A percentile compares a stretch with the other conserved stretches of the same genome.
phyloP scores from a whole-genome alignment of 192 early-diverging fungal genomes.

The Chytriomyces confervae region DNA sequence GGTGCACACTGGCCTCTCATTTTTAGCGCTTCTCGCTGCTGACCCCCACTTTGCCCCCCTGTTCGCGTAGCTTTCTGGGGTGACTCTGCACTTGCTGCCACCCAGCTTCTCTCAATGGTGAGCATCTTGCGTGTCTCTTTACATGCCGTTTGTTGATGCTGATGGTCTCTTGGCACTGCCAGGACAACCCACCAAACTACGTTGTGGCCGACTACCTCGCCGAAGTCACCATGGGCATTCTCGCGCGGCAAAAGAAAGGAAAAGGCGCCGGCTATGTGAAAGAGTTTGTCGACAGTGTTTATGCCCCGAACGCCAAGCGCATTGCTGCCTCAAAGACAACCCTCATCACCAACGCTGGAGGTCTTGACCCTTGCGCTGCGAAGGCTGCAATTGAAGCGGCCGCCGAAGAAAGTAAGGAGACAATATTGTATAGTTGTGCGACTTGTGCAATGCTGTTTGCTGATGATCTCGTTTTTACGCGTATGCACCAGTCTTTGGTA shows the following conservation, averaged over 20 bases:
- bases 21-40: background rate
- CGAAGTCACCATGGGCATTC: conserved; percentile 75
- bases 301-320: conserved; percentile 50
- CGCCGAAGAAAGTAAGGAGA: conserved; percentile 47
- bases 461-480: too few species aligned
- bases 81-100: conserved; percentile 59
- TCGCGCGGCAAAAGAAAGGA: conserved; percentile 60
- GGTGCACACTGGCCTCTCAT: background rate
- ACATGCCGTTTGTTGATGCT: background rate
- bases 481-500: conserved; percentile 12
- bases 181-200: conserved; percentile 50
- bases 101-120: conserved; percentile 59
- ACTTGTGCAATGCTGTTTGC: too few species aligned
- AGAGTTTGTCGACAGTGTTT: conserved; percentile 67
- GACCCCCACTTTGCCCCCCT: background rate
- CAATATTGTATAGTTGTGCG: too few species aligned
- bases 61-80: conserved; percentile 62
- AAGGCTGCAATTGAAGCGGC: conserved; percentile 67
- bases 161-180: background rate
- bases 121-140: conserved; percentile 36
- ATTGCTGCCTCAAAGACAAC: conserved; percentile 47
- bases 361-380: conserved; percentile 63
- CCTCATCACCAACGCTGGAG: conserved; percentile 68
- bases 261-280: conserved; percentile 60
- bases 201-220: conserved; percentile 70